Base-by-base conservation (phyloP, 805 yeast genomes). In the Starmerella geochares region DNA sequence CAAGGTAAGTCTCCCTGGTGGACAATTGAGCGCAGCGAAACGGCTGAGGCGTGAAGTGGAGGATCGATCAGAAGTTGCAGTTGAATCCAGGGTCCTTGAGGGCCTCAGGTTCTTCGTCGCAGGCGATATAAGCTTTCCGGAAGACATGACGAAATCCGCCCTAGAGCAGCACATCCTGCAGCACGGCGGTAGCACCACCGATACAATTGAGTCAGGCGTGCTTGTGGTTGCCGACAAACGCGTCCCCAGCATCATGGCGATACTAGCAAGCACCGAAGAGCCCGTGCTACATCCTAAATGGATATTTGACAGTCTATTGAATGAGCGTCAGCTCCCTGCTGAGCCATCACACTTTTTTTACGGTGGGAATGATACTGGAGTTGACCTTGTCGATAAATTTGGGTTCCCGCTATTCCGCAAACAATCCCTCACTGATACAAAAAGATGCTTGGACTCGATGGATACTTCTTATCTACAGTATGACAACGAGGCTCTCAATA, bases 251-350 rank as follows among this genome's bases (percentile, higher is more conserved):
- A 55, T 55, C 2, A 50, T 45, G 3, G 46, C 55, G 6, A 23
- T 48, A 7, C 6, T 48, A 4, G 11, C 29, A 20, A 23, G 28
- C 67, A 21, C 44, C 6, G 27, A 68, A 60, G 49, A 48, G 58
- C 11, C 73, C 77, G 84, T 90, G 0, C 60, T 86, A 7, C 71
- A 65, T 46, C 86, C 94, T 0, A 62, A 66, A 27, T 90, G 95
- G 95, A 62, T 86, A 5, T 68, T 78, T 40, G 88, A 84, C 55
- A 79, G 92, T 57, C 66, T 84, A 2, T 59, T 62, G 16, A 61
- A 67, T 13, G 58, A 62, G 1, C 46, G 57, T 2, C 41, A 78
- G 1, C 63, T 85, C 0, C 72, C 71, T 2, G 56, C 83, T 6
- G 94, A 84, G 56, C 83, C 85, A 7, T 42, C 41, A 1, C 81